phyloP scores from a whole-genome alignment of 83 land plant genomes.

The Thuja plicata region DNA sequence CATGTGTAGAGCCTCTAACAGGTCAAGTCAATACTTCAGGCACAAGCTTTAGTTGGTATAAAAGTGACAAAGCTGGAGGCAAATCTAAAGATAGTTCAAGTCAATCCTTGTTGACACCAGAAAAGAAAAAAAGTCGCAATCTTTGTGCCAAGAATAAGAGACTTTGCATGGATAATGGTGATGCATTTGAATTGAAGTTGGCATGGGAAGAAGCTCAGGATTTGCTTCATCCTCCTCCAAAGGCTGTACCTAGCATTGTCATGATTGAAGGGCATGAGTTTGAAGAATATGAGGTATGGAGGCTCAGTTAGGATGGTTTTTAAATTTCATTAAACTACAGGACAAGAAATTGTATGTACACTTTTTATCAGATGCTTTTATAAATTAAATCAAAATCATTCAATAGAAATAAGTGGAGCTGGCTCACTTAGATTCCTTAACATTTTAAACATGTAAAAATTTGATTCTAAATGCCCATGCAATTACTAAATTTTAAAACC shows the following conservation, averaged over 20 bases:
- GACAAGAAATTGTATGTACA: neutral
- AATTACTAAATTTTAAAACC: neutral
- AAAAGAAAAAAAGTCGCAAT: conserved; percentile 68
- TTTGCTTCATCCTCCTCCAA: conserved; percentile 78
- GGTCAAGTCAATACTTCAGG: conserved; percentile 29
- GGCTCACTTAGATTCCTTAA: neutral
- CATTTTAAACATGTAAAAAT: neutral
- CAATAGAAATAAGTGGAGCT: neutral
- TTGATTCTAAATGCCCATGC: neutral
- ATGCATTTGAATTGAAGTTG: conserved; percentile 71
- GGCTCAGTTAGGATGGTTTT: neutral
- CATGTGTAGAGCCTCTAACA: conserved; percentile 28
- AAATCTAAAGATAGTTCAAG: conserved; percentile 19
- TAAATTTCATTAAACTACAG: neutral
- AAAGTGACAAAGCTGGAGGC: conserved; percentile 32
- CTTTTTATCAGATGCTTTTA: neutral
- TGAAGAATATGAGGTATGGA: conserved; percentile 86
- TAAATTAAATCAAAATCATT: neutral
- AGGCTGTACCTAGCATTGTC: conserved; percentile 60
- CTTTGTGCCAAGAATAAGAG: conserved; percentile 79
- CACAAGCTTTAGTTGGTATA: conserved; percentile 25
- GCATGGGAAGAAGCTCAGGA: conserved; percentile 96
- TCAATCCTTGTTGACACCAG: conserved; percentile 32
- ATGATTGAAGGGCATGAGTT: conserved; percentile 86
- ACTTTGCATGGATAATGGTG: conserved; percentile 62